Conservation (phyloP, 257 asterid genomes). For the Plantago ovata region DNA sequence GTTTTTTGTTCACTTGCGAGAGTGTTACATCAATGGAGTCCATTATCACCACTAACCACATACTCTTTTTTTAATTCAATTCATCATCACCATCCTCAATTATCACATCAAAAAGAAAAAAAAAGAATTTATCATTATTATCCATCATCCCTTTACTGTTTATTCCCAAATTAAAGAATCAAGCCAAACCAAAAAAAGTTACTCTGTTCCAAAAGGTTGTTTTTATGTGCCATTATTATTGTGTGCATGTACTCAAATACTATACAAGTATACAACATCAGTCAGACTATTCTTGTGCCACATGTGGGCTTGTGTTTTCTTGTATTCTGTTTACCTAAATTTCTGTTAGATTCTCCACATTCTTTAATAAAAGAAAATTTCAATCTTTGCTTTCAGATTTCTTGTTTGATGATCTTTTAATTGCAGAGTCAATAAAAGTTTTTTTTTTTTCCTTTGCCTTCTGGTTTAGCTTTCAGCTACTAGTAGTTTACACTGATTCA, state of each 20-base stretch:
- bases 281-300: conserved; percentile 26
- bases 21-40: conserved; percentile 63
- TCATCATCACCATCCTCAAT: neutral
- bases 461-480: too few relatives aligned
- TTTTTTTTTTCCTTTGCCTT: conserved; percentile 16
- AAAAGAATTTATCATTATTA: neutral
- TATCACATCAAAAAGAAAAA: conserved; percentile 13
- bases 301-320: conserved; percentile 29
- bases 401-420: conserved; percentile 5
- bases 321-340: conserved; percentile 23
- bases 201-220: conserved; percentile 12
- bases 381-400: conserved; percentile 20
- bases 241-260: neutral
- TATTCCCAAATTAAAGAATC: conserved; percentile 26
- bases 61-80: conserved; percentile 17
- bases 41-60: conserved; percentile 29
- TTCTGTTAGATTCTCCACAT: conserved; percentile 25
- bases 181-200: conserved; percentile 23
- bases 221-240: conserved; percentile 1
- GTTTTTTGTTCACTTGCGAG: conserved; percentile 35
- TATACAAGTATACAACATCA: conserved; percentile 3
- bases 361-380: conserved; percentile 11
- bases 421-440: conserved; percentile 15
- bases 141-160: conserved; percentile 17
- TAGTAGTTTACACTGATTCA: conserved; percentile 23